Evolutionary conservation across 164 flowering plant genomes (phyloP).

Genomic region (Umbilicus rupestris): DNA sequence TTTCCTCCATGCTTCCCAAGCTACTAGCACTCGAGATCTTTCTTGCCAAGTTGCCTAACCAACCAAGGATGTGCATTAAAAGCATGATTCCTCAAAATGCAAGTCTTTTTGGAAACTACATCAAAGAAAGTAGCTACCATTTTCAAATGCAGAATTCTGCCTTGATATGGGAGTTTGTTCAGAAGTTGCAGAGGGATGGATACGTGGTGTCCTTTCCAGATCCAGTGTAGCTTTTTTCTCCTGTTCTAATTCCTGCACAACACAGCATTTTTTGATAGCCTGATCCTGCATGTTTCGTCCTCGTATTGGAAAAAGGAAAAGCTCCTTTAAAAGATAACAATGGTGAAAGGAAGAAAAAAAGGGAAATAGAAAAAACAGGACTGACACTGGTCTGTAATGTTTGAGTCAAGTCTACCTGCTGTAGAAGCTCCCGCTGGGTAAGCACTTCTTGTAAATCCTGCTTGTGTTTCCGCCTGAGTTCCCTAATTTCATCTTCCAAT

Average conservation of each 20-base stretch:
- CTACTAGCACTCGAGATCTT: constrained; percentile 85
- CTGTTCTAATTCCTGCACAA: constrained; percentile 61
- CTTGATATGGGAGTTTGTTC: constrained; percentile 44
- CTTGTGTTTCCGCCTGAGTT: constrained; percentile 71
- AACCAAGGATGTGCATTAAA: background rate
- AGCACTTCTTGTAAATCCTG: constrained; percentile 67
- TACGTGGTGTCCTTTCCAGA: constrained; percentile 52
- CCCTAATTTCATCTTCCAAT: constrained; percentile 74
- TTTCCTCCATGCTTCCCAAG: constrained; percentile 89
- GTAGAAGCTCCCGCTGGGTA: constrained; percentile 55
- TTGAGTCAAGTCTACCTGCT: constrained; percentile 43
- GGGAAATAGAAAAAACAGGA: background rate
- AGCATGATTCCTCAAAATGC: background rate
- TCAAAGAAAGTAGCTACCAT: constrained; percentile 38
- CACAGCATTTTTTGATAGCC: background rate
- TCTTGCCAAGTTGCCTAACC: constrained; percentile 50
- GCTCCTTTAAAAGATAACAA: background rate
- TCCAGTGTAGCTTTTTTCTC: constrained; percentile 78
- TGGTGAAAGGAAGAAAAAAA: background rate
- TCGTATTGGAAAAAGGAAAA: background rate
- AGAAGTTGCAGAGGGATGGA: constrained; percentile 32
- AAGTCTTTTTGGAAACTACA: background rate
- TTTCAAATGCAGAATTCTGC: constrained; percentile 45
- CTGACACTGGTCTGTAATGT: background rate
- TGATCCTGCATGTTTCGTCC: background rate